Base-by-base conservation (phyloP, 1,284 basidiomycete species). In the Pulveroboletus sp. region DNA sequence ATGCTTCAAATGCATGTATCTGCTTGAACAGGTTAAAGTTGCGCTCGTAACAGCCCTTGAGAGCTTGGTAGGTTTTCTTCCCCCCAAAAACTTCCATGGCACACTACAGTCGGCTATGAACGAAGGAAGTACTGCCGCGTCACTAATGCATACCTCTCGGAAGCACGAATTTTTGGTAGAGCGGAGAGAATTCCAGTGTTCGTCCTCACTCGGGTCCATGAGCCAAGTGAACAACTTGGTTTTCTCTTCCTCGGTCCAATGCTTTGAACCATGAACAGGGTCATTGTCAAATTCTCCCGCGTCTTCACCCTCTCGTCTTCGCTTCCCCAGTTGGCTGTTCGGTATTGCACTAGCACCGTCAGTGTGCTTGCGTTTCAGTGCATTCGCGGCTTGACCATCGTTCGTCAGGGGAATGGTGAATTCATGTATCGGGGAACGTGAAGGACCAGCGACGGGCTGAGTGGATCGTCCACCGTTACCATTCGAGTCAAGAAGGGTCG, bases 231-330 rank as follows among this genome's bases (percentile, higher is more conserved):
- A 89, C 46, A 89, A 73, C 59, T 78, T 82, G 8, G 83, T 78
- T 71, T 88, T 89, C 67, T 89, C 87, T 16, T 87, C 85, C 66
- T 89, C 87, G 0, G 86, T 86, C 87, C 87, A 89, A 63, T 89
- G 87, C 61, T 89, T 88, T 4, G 87, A 85, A 24, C 87, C 87
- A 54, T 79, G 79, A 4, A 73, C 77, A 13, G 69, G 74, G 56
- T 84, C 82, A 26, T 73, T 61, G 61, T 84, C 83, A 57, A 78
- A 82, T 46, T 83, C 79, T 2, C 60, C 57, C 3, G 56, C n/a
- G 11, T 70, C 66, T 39, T 82, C 80, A 0, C 63, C 66, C 17
- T 82, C 81, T 39, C 81, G 73, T 29, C 82, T 74, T 42, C 81
- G 75, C 67, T 84, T 85, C 45, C 73, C 66, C 3, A 68, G 47